Conservation (phyloP, 768 basidiomycete genomes). For the Lentinus brumalis region DNA sequence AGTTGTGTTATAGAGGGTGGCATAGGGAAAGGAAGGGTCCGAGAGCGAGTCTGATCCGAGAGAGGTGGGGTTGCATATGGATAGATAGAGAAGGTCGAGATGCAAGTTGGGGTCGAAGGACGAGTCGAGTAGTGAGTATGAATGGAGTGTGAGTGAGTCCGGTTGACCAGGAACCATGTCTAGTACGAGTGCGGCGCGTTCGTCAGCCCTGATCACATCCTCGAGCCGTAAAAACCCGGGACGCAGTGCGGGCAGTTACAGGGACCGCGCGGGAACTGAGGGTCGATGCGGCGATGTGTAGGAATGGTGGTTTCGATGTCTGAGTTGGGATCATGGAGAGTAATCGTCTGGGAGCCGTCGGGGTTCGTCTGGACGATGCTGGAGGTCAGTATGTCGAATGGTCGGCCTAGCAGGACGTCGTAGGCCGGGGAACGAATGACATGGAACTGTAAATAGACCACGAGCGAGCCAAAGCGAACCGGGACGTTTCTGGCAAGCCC, state of each 20-base stretch:
- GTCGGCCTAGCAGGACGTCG: constrained; percentile 13
- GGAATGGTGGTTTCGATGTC: background rate
- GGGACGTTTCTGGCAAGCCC: constrained; percentile 20
- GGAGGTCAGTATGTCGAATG: constrained; percentile 7
- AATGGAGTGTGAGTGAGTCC: background rate
- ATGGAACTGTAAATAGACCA: constrained; percentile 12
- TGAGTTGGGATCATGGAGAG: constrained; percentile 10
- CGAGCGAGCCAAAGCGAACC: constrained; percentile 7
- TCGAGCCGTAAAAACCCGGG: constrained; percentile 14
- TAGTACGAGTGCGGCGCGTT: constrained; percentile 11
- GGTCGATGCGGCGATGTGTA: constrained; percentile 1
- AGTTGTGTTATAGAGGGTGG: background rate
- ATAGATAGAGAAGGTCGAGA: constrained; percentile 9
- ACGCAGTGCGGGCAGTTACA: background rate
- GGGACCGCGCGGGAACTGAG: background rate
- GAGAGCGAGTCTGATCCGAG: constrained; percentile 5
- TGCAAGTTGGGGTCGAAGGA: background rate
- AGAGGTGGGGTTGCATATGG: background rate
- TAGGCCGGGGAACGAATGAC: constrained; percentile 13
- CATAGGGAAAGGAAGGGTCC: constrained; percentile 11
- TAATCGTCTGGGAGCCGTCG: constrained; percentile 6
- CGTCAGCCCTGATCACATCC: constrained; percentile 11
- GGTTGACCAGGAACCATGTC: background rate
- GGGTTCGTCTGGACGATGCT: background rate
- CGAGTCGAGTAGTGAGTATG: background rate